Evolutionary conservation across 2,329 filamentous ascomycete species (phyloP), one percentile per base, ranked within the genome.

Genomic region (Xylaria sp.): DNA sequence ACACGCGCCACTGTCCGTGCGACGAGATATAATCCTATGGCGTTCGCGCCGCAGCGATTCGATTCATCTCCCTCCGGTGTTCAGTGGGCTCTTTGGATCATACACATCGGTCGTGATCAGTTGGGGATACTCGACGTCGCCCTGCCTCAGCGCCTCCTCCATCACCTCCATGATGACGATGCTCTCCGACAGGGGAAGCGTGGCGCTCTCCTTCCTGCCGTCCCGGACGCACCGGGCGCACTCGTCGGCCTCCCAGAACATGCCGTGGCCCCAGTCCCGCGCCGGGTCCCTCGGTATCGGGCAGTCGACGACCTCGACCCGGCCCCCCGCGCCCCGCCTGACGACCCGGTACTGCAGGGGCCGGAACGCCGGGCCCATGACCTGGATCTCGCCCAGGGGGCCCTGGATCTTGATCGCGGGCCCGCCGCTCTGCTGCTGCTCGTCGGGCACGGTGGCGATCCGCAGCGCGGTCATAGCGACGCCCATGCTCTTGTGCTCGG

Each of bases 171-270:
- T 96, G 59, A 96, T 91, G 44, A 86, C 80, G 50, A 95, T 78
- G 67, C 88, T 93, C 80, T 96, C 92, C 42, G 84, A 80, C 77
- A 84, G 83, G 18, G 87, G 84, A 72, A 94, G 75, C 11, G 80
- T 81, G 44, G 82, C 79, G 69, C 90, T 91, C 77, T 96, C 87
- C 66, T 87, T 82, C 73, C 85, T 85, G 19, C 91, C 90, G 69
- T 94, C 91, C 40, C 88, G 79, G 52, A 96, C 68, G 62, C 88
- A 90, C 42, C 86, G 79, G 22, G 87, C 90, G 60, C 84, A 88
- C 76, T 91, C 90, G 69, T 92, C 90, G 1, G 90, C 90, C 71
- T 92, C 89, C 88, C 88, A 93, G 75, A 91, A 94, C 90, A 95
- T 94, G 45, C 91, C 91, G 60, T 91, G 87, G 9, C 90, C 91